Evolutionary conservation across 1,139 yeast genomes (phyloP), one percentile per base, ranked within the genome.

Genomic region (Pichia sp.): DNA sequence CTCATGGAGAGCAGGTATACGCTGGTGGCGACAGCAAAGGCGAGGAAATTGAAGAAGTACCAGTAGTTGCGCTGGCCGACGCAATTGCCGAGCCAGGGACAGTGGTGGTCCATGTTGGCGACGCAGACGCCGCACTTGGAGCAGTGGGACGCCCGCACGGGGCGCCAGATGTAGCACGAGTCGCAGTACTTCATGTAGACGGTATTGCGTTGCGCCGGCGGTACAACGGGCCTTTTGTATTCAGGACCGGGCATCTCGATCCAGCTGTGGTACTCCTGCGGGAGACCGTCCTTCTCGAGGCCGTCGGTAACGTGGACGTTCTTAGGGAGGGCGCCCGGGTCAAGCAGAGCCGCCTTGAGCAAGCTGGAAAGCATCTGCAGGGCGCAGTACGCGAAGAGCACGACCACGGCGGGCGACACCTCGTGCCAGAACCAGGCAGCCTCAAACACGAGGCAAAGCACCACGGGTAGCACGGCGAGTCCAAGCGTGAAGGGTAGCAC

Each of bases 61-160:
- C 69, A 60, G 64, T 87, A 87, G 64, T 87, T 88, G 54, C 87
- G 72, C 59, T 81, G 78, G 0, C 95, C 96, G 45, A 88, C 76
- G 67, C 96, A 88, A 62, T 84, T 87, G 65, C 87, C 85, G 57
- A 88, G 69, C 92, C 93, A 88, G 8, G 80, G 69, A 66, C 96
- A 88, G 69, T 88, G 96, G 67, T 88, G 96, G 67, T 88, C 96
- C 64, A 80, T 83, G 38, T 80, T 69, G 54, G 73, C 65, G 4
- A 84, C 72, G 64, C 96, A 88, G 45, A 75, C 73, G 53, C 79
- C 77, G 67, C 96, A 88, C 5, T 73, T 72, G 2, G 87, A 78
- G 64, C 96, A 88, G 67, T 88, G 96, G 45, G 79, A 72, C 1
- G 81, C 67, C 54, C 96, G 69, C 1, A 92, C 90, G 1, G 93